Evolutionary conservation across 2,329 filamentous ascomycete genomes (phyloP).

Genomic region (Fusarium graminum): DNA sequence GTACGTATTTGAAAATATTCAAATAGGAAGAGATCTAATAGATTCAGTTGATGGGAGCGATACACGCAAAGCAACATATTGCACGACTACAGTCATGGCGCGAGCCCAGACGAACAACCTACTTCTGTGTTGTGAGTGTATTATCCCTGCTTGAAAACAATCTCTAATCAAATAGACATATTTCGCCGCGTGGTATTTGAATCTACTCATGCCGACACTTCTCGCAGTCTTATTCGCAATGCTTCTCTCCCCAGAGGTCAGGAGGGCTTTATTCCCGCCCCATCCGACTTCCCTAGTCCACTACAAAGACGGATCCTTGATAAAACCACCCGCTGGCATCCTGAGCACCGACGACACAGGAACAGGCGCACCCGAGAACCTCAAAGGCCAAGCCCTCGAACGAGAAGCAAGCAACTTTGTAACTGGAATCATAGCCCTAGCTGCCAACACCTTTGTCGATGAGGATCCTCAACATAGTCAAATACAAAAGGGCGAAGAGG

Average conservation of each 20-base stretch:
- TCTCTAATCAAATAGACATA: conserved; percentile 55
- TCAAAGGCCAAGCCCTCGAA: conserved; percentile 83
- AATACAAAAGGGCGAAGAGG: conserved; percentile 56
- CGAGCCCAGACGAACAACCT: conserved; percentile 72
- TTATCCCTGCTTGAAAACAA: conserved; percentile 56
- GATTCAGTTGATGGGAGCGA: neutral
- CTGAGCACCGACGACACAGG: conserved; percentile 79
- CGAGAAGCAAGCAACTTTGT: conserved; percentile 83
- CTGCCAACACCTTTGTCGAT: conserved; percentile 77
- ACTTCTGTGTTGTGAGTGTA: conserved; percentile 19
- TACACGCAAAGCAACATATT: conserved; percentile 69
- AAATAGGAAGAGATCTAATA: neutral
- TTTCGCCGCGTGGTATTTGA: conserved; percentile 74
- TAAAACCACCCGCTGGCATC: conserved; percentile 80
- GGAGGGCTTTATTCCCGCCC: conserved; percentile 76
- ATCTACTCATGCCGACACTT: conserved; percentile 73
- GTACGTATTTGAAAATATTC: conserved; percentile 59
- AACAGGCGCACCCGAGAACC: conserved; percentile 82
- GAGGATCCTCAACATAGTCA: conserved; percentile 74
- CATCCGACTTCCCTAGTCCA: conserved; percentile 79
- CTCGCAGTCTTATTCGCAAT: conserved; percentile 69
- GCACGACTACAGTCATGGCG: conserved; percentile 81
- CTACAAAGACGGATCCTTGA: conserved; percentile 73
- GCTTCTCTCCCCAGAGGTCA: conserved; percentile 71
- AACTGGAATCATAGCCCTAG: conserved; percentile 67